Percentiles rank a stretch among this genome's conserved stretches.
phyloP scores from a whole-genome alignment of 2,329 filamentous ascomycete genomes.

The Huntiella decipiens region DNA sequence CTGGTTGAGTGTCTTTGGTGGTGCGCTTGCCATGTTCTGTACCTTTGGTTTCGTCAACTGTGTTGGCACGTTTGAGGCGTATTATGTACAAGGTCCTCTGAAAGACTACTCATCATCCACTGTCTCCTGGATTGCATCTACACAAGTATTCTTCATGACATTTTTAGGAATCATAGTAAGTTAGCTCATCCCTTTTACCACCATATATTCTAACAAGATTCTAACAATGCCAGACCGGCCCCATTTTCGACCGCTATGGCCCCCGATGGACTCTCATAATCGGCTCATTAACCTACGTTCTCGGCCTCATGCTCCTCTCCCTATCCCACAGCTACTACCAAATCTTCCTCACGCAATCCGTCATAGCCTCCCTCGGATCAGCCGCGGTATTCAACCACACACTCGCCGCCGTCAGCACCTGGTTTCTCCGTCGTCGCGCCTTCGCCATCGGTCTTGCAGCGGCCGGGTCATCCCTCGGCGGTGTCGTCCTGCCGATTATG shows the following conservation, averaged over 20 bases:
- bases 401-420: slow-evolving; percentile 26
- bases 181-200: slow-evolving; percentile 4
- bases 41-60: slow-evolving; percentile 27
- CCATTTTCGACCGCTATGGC: slow-evolving; percentile 45
- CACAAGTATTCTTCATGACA: slow-evolving; percentile 30
- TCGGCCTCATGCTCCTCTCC: slow-evolving; percentile 46
- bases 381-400: slow-evolving; percentile 24
- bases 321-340: slow-evolving; percentile 28
- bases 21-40: slow-evolving; percentile 25
- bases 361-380: slow-evolving; percentile 24
- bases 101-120: slow-evolving; percentile 28
- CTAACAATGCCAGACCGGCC: slow-evolving; percentile 26
- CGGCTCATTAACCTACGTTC: slow-evolving; percentile 38
- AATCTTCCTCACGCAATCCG: slow-evolving; percentile 24
- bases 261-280: slow-evolving; percentile 35
- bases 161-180: slow-evolving; percentile 29
- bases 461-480: slow-evolving; percentile 34
- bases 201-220: slow-evolving; percentile 3
- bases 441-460: slow-evolving; percentile 34
- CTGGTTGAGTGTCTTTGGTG: slow-evolving; percentile 35
- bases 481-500: slow-evolving; percentile 41
- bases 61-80: slow-evolving; percentile 38
- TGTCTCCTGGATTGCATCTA: slow-evolving; percentile 40
- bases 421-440: slow-evolving; percentile 33
- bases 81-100: slow-evolving; percentile 33